Percentiles rank a stretch among this genome's conserved stretches.
phyloP scores from a whole-genome alignment of 768 basidiomycete species.

The Amanita brunnescens region DNA sequence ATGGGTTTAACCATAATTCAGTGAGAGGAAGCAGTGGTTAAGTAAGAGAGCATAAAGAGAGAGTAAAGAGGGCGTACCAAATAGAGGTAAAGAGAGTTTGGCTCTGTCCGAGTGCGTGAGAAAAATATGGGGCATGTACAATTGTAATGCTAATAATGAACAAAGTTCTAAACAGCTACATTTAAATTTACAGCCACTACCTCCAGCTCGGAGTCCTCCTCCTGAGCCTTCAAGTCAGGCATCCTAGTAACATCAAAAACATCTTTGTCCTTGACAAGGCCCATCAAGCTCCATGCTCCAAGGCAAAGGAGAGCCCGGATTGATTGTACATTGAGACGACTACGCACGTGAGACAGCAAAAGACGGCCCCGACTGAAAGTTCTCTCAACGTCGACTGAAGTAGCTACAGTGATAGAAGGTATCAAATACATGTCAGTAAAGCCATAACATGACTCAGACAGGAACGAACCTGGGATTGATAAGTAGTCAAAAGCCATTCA shows the following conservation, averaged over 20 bases:
- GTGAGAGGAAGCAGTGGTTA: no score
- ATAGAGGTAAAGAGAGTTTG: no score
- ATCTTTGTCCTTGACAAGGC: constrained; percentile 13
- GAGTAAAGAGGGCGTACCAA: no score
- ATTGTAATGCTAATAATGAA: neutral
- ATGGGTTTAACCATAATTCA: no score
- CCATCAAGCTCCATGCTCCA: constrained; percentile 12
- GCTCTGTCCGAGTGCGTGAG: no score
- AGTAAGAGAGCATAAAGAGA: no score
- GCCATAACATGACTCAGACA: neutral
- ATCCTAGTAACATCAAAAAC: constrained; percentile 8
- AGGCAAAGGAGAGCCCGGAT: constrained; percentile 14
- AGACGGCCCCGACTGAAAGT: constrained; percentile 15
- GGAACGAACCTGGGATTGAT: constrained; percentile 10
- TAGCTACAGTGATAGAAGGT: no score
- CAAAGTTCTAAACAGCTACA: constrained; percentile 1
- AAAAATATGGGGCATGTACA: no score
- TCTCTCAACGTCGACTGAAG: constrained; percentile 14
- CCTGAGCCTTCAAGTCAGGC: constrained; percentile 5
- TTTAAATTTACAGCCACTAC: constrained; percentile 2
- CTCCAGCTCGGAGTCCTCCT: neutral
- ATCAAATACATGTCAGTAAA: neutral
- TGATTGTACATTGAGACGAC: constrained; percentile 11
- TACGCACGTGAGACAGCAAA: constrained; percentile 13
- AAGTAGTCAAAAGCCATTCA: constrained; percentile 14